phyloP scores from a whole-genome alignment of 306 rosid species.

The Dalbergia oliveri region DNA sequence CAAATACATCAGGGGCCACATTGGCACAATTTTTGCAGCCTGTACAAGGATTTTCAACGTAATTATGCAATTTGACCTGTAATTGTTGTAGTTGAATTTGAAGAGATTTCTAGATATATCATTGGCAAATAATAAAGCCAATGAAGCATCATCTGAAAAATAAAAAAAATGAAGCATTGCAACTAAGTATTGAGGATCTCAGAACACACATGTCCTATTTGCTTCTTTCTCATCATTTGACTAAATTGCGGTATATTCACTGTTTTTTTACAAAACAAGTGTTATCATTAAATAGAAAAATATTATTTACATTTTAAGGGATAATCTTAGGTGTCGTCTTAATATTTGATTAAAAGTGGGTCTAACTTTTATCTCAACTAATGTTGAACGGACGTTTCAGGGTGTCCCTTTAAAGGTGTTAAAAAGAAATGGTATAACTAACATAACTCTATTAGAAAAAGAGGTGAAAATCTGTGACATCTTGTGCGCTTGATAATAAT shows the following conservation, averaged over 20 bases:
- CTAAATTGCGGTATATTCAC: background rate
- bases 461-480: background rate
- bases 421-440: too few relatives aligned
- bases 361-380: too few relatives aligned
- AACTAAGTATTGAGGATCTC: background rate
- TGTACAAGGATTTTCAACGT: constrained; percentile 42
- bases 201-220: background rate
- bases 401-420: too few relatives aligned
- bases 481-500: constrained; percentile 17
- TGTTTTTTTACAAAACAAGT: background rate
- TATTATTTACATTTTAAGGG: too few relatives aligned
- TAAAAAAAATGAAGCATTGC: constrained; percentile 30
- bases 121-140: constrained; percentile 31
- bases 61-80: constrained; percentile 9
- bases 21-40: constrained; percentile 98
- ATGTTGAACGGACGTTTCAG: too few relatives aligned
- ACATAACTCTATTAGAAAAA: background rate
- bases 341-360: too few relatives aligned
- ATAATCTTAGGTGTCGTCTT: too few relatives aligned
- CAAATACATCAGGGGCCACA: constrained; percentile 75
- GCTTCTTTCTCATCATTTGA: background rate
- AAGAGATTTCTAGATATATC: constrained; percentile 9
- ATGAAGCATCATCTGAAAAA: constrained; percentile 26
- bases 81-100: constrained; percentile 30
- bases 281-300: background rate